These are phyloP conservation scores for Coemansia interrupta DNA, from an alignment of 192 early-diverging fungal genomes.

Conservation along the genomic window DNA sequence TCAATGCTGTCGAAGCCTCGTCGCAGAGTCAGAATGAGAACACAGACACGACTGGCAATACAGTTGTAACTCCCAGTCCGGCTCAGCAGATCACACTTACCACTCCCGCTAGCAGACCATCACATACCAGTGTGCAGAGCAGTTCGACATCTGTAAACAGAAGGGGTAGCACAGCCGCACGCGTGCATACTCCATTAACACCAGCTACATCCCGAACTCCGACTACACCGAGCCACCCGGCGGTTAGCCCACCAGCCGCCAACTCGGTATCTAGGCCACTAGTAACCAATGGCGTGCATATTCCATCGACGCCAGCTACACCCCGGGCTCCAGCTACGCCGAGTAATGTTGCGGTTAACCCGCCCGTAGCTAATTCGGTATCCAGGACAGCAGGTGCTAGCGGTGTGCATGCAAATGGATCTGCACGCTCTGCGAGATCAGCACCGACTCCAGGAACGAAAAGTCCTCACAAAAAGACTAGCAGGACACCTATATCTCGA, in stretches of 20 bases:
- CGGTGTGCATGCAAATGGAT: too few species aligned
- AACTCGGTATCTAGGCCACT: too few species aligned
- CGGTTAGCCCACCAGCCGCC: too few species aligned
- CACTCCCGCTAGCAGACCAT: too few species aligned
- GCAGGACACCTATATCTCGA: not conserved
- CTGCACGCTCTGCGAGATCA: not conserved
- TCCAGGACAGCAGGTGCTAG: not conserved
- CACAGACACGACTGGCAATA: not conserved
- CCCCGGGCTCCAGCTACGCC: not conserved
- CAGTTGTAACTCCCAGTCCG: not conserved
- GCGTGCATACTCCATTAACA: too few species aligned
- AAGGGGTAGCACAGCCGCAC: too few species aligned
- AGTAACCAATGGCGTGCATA: too few species aligned
- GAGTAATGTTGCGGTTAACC: not conserved
- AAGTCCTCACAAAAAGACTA: too few species aligned
- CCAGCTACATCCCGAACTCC: too few species aligned
- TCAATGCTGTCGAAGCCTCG: slow-evolving; percentile 6
- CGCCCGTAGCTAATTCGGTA: not conserved
- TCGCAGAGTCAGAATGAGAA: not conserved
- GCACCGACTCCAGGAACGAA: not conserved
- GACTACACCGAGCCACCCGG: too few species aligned
- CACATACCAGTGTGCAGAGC: too few species aligned
- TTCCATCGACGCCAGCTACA: not conserved
- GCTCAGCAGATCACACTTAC: not conserved
- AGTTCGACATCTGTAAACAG: too few species aligned